Base-by-base conservation (phyloP, 768 basidiomycete species). In the Lactifluus hygrophoroides region DNA sequence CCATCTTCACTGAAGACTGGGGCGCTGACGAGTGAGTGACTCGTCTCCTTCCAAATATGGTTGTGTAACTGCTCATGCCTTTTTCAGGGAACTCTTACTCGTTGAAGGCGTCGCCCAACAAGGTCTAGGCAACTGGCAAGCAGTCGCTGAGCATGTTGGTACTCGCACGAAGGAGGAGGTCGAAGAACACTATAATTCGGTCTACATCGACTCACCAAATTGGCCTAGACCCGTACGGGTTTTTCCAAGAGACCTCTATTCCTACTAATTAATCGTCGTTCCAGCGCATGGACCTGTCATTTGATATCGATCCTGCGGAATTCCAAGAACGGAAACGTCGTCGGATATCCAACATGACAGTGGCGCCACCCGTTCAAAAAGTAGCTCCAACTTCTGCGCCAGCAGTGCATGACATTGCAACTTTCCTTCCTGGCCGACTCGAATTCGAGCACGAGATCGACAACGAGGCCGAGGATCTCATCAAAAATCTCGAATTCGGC, bases 401-500 rank as follows among this genome's bases (percentile, higher is more conserved):
- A 3, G 91, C 84, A 4, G 83, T 90, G 16, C 95, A 97, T 69
- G 95, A 99, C 73, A 80, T 98, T 40, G 84, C 87, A 16, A 88
- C 87, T 0, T 98, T 87, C 73, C 86, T 99, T 68, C 95, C 95
- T 9, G 95, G 95, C 16, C 85, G 95, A n/a, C 78, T 99, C 35
- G 95, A 99, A 71, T 99, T 99, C 69, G 95, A 99, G 68, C 94
- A 94, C 65, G 95, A 99, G 71, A 74, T 92, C 5, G 94, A 97
- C 68, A 96, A 99, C 69, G 95, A 99, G 51, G 95, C 95, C 0
- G 95, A 99, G 69, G 87, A 94, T 66, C 72, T 91, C 2, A 87
- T 97, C 63, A 98, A 97, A 71, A 93, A 97, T 68, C 77, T 99
- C 62, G 94, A 98, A 69, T 97, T 97, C 65, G 95, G 91, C 2